Base-by-base conservation (phyloP, 371 early-diverging fungal genomes). In the Lichtheimia ramosa region DNA sequence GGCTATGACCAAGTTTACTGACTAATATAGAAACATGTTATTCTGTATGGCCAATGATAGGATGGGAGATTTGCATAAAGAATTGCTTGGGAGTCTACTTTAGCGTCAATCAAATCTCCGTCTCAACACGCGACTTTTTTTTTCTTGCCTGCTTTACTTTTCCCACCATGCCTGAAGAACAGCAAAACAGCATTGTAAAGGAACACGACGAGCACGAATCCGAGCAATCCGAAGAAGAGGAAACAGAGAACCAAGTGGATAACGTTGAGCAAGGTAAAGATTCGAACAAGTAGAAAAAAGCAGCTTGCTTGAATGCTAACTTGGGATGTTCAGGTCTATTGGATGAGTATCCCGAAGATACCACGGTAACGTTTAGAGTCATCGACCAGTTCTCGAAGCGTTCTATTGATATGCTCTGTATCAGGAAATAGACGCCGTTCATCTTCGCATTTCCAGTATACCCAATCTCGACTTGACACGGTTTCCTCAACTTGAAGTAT, bases 381-480 rank as follows among this genome's bases (percentile, higher is more conserved):
- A 15, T 1, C 24, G 43, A 16, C 23, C 24, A 54, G 15, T 16
- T 43, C 59, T n/a, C 15, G 21, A 5, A 28, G 23, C 51, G 43
- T 24, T n/a, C 2, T 18, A 3, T 43, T 41, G n/a, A 39, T 58
- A 39, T 61, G 20, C 34, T 15, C 66, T 34, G 34, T 34, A 34
- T 34, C 34, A 91, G 90, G 90, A 89, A 58, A 79, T 96, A 7
- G 94, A 96, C 62, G 73, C 92, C 46, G 85, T 87, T 43, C 95
- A 96, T 74, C 81, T 86, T 49, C 84, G 93, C 43, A 75, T 96
- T 51, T 74, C 69, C 10, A 66, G 82, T 39, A 64, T 94, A 8
- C 74, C 79, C 0, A 75, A 66, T 5, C 76, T 96, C 5, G 75
- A 73, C 0, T 72, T 95, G 2, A 83, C 71, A 25, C 78, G 93